Base-by-base conservation (phyloP, 2,329 filamentous ascomycete species). In the Aspergillus sp. region DNA sequence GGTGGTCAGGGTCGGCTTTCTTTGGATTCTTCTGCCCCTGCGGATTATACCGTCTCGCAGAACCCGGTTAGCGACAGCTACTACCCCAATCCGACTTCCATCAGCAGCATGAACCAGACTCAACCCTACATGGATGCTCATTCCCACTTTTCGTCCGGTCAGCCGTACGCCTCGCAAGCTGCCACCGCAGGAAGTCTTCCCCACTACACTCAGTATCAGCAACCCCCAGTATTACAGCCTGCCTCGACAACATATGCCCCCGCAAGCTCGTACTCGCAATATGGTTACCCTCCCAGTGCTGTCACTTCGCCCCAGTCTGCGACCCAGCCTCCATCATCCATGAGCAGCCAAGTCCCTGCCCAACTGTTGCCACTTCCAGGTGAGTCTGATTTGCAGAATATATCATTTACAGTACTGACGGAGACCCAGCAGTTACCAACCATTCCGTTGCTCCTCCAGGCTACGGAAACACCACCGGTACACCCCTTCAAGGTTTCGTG, bases 41-140 rank as follows among this genome's bases (percentile, higher is more conserved):
- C 59, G 40, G 64, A 67, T 42, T 66, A 66, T 43, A 48, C 58
- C 34, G 55, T 65, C 12, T 56, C 59, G 5, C 64, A 56, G 32
- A 47, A 63, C 10, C 60, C 67, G 26, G 56, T 61, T 36, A 62
- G 59, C 41, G 65, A 72, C 34, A 57, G 62, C 31, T 75, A 73
- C 51, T 73, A 72, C 53, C 58, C 61, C 28, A 59, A 54, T 33
- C 61, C 63, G n/a, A 60, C 56, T 32, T 61, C 66, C 42, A 57
- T 66, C 48, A 56, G 63, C 60, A 74, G 65, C 69, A 95, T 96
- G 90, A 95, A 95, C 73, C 85, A 86, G 69, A 78, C 79, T 58
- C 80, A 82, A 60, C 76, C 82, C 56, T 91, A 95, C 58, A 87
- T 94, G 83, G 93, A 95, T 67, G 90, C 93, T 61, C 78, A 84